Evolutionary conservation across 352 stramenopile species (phyloP), one percentile per base, ranked within the genome.

Genomic region (Thalassiosira sp.): DNA sequence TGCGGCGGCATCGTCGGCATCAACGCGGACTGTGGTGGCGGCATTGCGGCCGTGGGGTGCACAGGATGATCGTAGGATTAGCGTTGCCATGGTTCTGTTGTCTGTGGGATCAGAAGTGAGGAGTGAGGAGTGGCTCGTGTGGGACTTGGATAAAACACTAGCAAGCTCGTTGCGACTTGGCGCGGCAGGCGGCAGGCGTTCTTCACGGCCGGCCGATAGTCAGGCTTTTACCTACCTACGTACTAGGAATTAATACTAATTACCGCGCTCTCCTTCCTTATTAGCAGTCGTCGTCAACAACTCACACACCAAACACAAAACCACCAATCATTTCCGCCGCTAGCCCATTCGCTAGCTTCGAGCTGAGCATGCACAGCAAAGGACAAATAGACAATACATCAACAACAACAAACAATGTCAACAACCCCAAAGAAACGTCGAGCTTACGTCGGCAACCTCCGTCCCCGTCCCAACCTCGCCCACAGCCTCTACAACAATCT

Each of bases 401-500:
- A 31, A 2, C 40, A n/a, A 33, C 22, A 42, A 65, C 22, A 11
- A 46, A 60, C n/a, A 35, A 57, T 8, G 37, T 11, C 56, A 42
- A 59, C 27, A 15, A 69, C 31, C 22, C 25, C 54, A 20, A 79
- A 70, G 27, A 71, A 43, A 24, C 53, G 62, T 0, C 25, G 72
- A 37, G 72, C 63, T 20, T 74, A 71, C 63, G 71, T 80, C 35
- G 72, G 62, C 62, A 80, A 80, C 63, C 72, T 80, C 27, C 62
- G 72, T 6, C 33, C 57, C 11, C 72, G 72, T 16, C 49, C 62
- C 1, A 68, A 67, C 49, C 63, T 80, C 25, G 10, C 27, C 20
- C 18, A 53, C 48, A 54, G 31, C 1, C 56, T 80, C 1, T 49
- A 71, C 13, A 54, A 20, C 8, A 28, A 80, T 20, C 40, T 80